A percentile compares a stretch with the other conserved stretches of the same genome.
Evolutionary conservation across 164 flowering plant genomes (phyloP).

Genomic region (Umbilicus rupestris): DNA sequence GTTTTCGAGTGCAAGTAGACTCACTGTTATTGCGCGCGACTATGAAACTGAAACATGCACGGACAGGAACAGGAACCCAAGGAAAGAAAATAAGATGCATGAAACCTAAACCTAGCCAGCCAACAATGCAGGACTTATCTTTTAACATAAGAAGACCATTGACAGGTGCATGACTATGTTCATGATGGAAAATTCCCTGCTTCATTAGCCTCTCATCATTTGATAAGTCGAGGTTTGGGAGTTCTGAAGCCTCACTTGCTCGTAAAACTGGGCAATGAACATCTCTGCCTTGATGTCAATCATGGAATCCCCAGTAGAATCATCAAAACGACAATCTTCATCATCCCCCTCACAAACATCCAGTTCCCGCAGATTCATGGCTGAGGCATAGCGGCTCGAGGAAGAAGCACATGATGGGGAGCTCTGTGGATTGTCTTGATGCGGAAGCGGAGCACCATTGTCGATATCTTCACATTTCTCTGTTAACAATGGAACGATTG

Average conservation of each 20-base stretch:
- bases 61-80: background rate
- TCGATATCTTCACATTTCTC: no score
- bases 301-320: conserved; percentile 28
- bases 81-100: background rate
- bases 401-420: conserved; percentile 9
- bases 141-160: no score
- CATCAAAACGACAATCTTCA: conserved; percentile 12
- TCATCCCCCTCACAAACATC: conserved; percentile 5
- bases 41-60: background rate
- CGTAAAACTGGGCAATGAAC: conserved; percentile 62
- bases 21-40: background rate
- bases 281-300: conserved; percentile 38
- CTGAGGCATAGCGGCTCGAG: conserved; percentile 33
- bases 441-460: background rate
- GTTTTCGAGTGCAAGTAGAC: no score
- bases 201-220: background rate
- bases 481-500: no score
- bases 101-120: background rate
- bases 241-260: conserved; percentile 47
- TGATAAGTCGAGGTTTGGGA: background rate
- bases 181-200: no score
- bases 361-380: conserved; percentile 16
- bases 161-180: no score
- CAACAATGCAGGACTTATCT: background rate
- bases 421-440: background rate